Base-by-base conservation (phyloP, 1,139 yeast species). In the Blastobotrys illinoisensis region DNA sequence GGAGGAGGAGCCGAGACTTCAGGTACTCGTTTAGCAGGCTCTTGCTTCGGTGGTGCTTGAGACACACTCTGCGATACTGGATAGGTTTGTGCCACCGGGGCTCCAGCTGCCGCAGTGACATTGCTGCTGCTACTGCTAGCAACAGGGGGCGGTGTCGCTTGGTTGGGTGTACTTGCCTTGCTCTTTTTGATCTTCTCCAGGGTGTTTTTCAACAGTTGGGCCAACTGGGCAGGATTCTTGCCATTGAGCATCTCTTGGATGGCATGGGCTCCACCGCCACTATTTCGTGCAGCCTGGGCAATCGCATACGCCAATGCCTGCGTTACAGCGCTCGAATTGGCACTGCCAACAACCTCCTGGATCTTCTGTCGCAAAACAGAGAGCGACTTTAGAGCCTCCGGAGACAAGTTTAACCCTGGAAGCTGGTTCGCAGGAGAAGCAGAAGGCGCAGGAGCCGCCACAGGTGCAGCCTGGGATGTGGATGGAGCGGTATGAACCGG, bases 291-390 rank as follows among this genome's bases (percentile, higher is more conserved):
- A 19, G 91, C 91, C 60, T 86, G 97, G 1, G 96, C 91, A 59
- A 90, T 89, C 0, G 97, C 91, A 72, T 91, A 87, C 2, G 97
- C 96, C 62, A 90, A 77, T 0, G 97, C 97, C 64, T 87, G 90
- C n/a, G 97, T 89, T 62, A 90, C 77, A 55, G 89, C 82, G 57
- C 83, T 88, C 23, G 71, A 63, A 56, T 67, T 69, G 50, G 67
- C 61, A 4, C 66, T 64, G 7, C 40, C 40, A 32, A 71, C 62
- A 53, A 69, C 71, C 44, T 68, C 67, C 54, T 70, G 71, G 14
- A 72, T 65, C 54, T 71, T 72, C 54, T 64, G 69, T 58, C 70
- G 73, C 44, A 66, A 59, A 9, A 64, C 67, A 45, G 65, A 72
- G 48, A 69, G 60, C 21, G 71, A 64, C 51, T 68, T 65, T 40